Percentiles rank a stretch among this genome's conserved stretches.
These are phyloP conservation scores for Tolypocladium cylindrosporum DNA, from an alignment of 2,329 filamentous ascomycete genomes.

Conservation along the genomic window DNA sequence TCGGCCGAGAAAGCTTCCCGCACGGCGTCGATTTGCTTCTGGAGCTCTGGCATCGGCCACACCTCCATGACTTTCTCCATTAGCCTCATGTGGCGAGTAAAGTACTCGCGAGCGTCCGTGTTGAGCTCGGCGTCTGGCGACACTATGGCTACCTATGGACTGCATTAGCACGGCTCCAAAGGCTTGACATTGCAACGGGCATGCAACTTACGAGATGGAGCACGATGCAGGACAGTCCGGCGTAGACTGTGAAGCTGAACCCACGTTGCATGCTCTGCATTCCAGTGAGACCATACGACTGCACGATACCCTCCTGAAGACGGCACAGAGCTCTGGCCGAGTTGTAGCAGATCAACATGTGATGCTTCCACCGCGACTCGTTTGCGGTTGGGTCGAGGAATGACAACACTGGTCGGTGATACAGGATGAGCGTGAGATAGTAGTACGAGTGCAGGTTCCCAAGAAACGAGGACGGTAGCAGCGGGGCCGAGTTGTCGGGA, in stretches of 20 bases:
- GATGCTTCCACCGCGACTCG: slow-evolving; percentile 74
- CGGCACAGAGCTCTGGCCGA: slow-evolving; percentile 79
- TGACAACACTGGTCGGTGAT: slow-evolving; percentile 76
- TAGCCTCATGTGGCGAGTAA: slow-evolving; percentile 88
- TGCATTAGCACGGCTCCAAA: slow-evolving; percentile 6
- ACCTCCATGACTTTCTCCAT: slow-evolving; percentile 73
- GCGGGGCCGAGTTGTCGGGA: slow-evolving; percentile 67
- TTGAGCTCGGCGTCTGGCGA: slow-evolving; percentile 87
- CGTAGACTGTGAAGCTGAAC: slow-evolving; percentile 93
- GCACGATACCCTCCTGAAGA: slow-evolving; percentile 73
- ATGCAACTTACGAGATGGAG: slow-evolving; percentile 70
- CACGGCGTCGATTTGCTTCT: slow-evolving; percentile 80
- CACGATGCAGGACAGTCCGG: slow-evolving; percentile 82
- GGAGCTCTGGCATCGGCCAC: slow-evolving; percentile 84
- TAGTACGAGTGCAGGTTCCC: slow-evolving; percentile 88
- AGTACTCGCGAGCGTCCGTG: slow-evolving; percentile 75
- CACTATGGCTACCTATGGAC: slow-evolving; percentile 69
- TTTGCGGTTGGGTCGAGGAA: slow-evolving; percentile 61
- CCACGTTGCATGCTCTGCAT: slow-evolving; percentile 88
- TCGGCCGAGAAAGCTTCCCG: slow-evolving; percentile 88
- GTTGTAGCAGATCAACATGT: slow-evolving; percentile 78
- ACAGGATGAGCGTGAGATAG: slow-evolving; percentile 73
- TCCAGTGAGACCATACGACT: slow-evolving; percentile 67
- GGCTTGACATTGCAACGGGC: not conserved
- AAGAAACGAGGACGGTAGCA: slow-evolving; percentile 77